Evolutionary conservation across 2,329 filamentous ascomycete genomes (phyloP).

Genomic region (Myriosclerotinia scirpicola): DNA sequence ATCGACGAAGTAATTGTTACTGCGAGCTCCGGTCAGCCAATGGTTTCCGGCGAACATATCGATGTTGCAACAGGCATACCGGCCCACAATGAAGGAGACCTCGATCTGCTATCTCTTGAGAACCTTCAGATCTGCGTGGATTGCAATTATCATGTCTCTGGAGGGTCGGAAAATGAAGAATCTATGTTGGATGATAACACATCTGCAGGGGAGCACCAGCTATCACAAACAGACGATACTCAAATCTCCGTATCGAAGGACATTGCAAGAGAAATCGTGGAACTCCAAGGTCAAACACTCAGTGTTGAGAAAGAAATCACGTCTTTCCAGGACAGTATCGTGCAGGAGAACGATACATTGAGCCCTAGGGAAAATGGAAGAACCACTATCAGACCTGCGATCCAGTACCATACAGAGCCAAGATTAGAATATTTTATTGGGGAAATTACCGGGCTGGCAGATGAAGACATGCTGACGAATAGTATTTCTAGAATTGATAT

Average conservation of each 20-base stretch:
- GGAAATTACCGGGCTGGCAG: not conserved
- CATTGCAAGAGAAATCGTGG: too few species aligned
- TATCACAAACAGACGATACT: too few species aligned
- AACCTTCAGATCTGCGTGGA: not conserved
- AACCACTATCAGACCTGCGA: not conserved
- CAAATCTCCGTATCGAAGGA: too few species aligned
- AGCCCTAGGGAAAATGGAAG: not conserved
- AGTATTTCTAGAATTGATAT: conserved; percentile 21
- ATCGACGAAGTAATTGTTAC: not conserved
- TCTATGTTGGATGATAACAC: not conserved
- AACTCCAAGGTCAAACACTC: too few species aligned
- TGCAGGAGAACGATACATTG: not conserved
- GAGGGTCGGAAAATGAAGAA: not conserved
- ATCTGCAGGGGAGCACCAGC: not conserved
- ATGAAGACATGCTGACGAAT: conserved; percentile 24
- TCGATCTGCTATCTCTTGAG: not conserved
- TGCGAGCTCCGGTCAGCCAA: not conserved
- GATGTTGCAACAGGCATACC: not conserved
- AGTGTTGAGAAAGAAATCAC: too few species aligned
- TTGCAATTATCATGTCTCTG: not conserved
- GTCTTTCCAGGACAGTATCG: too few species aligned
- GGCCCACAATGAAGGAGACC: not conserved
- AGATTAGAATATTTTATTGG: not conserved
- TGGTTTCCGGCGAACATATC: not conserved
- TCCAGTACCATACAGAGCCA: not conserved